phyloP scores from a whole-genome alignment of 768 basidiomycete genomes.

The Solioccasus polychromus region DNA sequence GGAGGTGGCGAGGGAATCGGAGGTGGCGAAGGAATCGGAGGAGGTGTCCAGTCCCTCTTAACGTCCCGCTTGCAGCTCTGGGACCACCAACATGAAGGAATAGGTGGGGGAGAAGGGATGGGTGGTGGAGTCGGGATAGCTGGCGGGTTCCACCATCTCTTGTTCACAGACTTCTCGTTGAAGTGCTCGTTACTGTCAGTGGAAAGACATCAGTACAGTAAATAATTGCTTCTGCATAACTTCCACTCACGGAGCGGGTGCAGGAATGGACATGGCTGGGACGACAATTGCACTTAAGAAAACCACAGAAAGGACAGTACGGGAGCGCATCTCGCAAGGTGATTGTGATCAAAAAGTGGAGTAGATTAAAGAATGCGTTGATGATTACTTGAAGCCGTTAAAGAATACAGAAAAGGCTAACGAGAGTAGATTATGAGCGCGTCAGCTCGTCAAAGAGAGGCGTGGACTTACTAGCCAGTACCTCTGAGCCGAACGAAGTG shows the following conservation, averaged over 20 bases:
- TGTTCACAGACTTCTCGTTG: background rate
- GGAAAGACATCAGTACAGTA: background rate
- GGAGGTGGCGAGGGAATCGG: too few relatives aligned
- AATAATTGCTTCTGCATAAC: background rate
- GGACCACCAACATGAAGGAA: too few relatives aligned
- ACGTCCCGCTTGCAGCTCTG: too few relatives aligned
- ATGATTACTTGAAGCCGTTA: constrained; percentile 12
- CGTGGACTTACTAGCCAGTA: constrained; percentile 21
- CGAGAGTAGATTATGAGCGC: constrained; percentile 2
- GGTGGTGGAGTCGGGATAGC: constrained; percentile 9
- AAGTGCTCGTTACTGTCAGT: background rate
- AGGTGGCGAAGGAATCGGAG: too few relatives aligned
- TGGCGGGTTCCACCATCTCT: constrained; percentile 5
- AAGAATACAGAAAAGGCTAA: constrained; percentile 15
- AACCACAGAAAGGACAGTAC: constrained; percentile 3
- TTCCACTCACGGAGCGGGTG: background rate
- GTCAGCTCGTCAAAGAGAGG: background rate
- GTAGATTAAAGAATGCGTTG: constrained; percentile 6
- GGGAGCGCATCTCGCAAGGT: constrained; percentile 12
- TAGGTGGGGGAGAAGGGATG: too few relatives aligned
- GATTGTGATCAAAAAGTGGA: background rate
- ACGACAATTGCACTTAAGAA: constrained; percentile 1
- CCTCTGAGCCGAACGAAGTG: constrained; percentile 19
- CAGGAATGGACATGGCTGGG: constrained; percentile 10
- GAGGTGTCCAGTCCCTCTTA: too few relatives aligned